Conservation (phyloP, 2,329 filamentous ascomycete genomes). For the Fusarium tanahbumbuense region DNA sequence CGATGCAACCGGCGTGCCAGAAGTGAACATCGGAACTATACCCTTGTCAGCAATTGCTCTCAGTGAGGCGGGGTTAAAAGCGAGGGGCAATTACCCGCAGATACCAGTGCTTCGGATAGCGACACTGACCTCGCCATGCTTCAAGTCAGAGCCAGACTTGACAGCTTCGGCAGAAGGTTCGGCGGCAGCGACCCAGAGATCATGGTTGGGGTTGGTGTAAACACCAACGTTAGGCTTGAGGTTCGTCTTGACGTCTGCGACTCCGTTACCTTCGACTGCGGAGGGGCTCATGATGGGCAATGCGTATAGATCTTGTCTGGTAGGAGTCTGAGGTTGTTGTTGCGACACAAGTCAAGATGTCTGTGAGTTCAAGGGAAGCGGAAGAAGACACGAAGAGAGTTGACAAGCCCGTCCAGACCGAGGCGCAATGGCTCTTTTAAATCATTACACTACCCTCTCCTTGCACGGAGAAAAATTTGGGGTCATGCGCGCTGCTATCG, state of each 20-base stretch:
- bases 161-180: slow-evolving; percentile 81
- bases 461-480: slow-evolving; percentile 41
- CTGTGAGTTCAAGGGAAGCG: slow-evolving; percentile 15
- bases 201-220: slow-evolving; percentile 92
- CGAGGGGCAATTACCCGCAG: slow-evolving; percentile 74
- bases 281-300: slow-evolving; percentile 51
- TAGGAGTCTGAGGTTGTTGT: slow-evolving; percentile 17
- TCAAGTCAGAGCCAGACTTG: slow-evolving; percentile 73
- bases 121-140: slow-evolving; percentile 86
- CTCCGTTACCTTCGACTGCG: slow-evolving; percentile 46
- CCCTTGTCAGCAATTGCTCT: slow-evolving; percentile 27
- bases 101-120: slow-evolving; percentile 95
- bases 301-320: slow-evolving; percentile 22
- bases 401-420: slow-evolving; percentile 16
- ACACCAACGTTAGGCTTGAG: slow-evolving; percentile 91
- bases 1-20: slow-evolving; percentile 95
- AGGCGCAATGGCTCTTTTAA: slow-evolving; percentile 42
- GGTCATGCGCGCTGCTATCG: slow-evolving; percentile 47
- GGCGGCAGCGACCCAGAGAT: slow-evolving; percentile 87
- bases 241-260: slow-evolving; percentile 42
- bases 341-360: slow-evolving; percentile 12
- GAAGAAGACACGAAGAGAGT: slow-evolving; percentile 32
- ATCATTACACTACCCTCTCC: slow-evolving; percentile 29
- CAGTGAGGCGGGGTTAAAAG: slow-evolving; percentile 6
- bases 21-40: slow-evolving; percentile 92